Evolutionary conservation across 257 asterid genomes (phyloP), one percentile per base, ranked within the genome.

Genomic region (Mitragyna speciosa): DNA sequence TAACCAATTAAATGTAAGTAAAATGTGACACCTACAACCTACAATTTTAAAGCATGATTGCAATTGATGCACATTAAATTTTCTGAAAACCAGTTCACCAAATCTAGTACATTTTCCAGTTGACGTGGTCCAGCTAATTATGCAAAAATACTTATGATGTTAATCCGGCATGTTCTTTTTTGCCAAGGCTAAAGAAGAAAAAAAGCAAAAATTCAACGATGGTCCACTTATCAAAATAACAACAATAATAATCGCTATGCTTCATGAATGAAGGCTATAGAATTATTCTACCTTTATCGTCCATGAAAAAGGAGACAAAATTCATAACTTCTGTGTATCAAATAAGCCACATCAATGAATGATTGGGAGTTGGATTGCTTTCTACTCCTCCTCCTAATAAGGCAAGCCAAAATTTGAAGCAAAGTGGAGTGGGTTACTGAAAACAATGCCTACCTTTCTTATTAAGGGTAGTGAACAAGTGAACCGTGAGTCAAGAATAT

Each of bases 251-350:
- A 36, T 4, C 2, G 4, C 41, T 1, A 36, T n/a, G n/a, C n/a
- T n/a, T 36, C 2, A 36, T 59, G 0, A 1, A 67, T 67, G 43
- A 28, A 2, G 48, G 11, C 6, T 1, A 26, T 8, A n/a, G 17
- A 28, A 73, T 73, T 73, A 73, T 73, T 30, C 15, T 73, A 48
- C 41, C 48, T 73, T 73, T 73, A 20, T 65, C 77, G 19, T 12
- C 65, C 45, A 2, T 16, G 66, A 61, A 39, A 54, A 45, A 64
- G 20, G 26, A 75, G 17, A 54, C 36, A 75, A 30, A 64, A 17
- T 19, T 65, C 30, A 43, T 76, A 12, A 76, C 22, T 26, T 1
- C n/a, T 49, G 72, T 8, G 24, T 14, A 2, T 36, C 33, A 70
- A 70, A 45, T 10, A 24, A 70, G 75, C 74, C 33, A 70, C 14